Evolutionary conservation across 2,329 filamentous ascomycete species (phyloP), one percentile per base, ranked within the genome.

Genomic region (Aspergillus sp.): DNA sequence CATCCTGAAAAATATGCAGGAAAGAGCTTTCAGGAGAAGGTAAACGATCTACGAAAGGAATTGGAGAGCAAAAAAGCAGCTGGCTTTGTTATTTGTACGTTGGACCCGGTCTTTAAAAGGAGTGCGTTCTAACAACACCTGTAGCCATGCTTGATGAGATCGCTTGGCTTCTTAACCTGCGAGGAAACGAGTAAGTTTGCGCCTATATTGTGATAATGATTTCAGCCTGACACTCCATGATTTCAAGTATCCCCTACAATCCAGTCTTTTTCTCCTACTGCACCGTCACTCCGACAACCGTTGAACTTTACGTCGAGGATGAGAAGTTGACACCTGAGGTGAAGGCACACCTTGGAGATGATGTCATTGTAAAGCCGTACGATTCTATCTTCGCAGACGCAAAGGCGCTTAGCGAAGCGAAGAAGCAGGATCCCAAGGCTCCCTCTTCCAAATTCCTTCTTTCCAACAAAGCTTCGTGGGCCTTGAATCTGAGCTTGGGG

Each of bases 231-330:
- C 15, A 36, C 9, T n/a, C 15, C 39, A 9, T 13, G 5, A 22
- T 13, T 24, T 39, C 8, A 64, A 85, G 82, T 71, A 98, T 99
- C 63, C 91, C 92, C 0, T 99, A 95, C 79, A 99, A 99, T 71
- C 95, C 95, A 0, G 95, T 99, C 49, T 98, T 99, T 80, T 98
- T 98, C 77, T 95, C 93, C 15, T 99, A 98, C 69, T 93, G 93
- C 44, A 84, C 95, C 42, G 80, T 99, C 61, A 98, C 95, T 2
- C 85, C 87, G 2, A 87, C 75, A 11, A 80, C 85, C 2, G 90
- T 89, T 22, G 92, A 87, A 1, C 82, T 99, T 5, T 99, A 97
- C 69, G 80, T 98, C 57, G 89, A 98, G 68, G 83, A 87, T 12
- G 83, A 84, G 13, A 96, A 97, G 74, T 76, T 98, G 26, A 86